phyloP scores from a whole-genome alignment of 164 flowering plant genomes.

The Piper longum region DNA sequence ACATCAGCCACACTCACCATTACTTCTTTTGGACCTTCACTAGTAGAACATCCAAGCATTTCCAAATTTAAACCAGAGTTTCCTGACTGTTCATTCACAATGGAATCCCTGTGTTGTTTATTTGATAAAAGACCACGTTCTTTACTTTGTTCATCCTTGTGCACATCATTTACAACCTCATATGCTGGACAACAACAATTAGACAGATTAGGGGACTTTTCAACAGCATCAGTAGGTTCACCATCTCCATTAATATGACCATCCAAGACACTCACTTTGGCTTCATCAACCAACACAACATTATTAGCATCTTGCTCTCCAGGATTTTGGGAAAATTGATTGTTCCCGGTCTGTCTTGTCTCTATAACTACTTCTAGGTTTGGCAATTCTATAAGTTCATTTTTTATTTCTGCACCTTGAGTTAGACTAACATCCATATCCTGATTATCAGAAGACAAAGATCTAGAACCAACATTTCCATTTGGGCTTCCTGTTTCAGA shows the following conservation, averaged over 20 bases:
- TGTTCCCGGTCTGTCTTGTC: slow-evolving; percentile 14
- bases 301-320: slow-evolving; percentile 12
- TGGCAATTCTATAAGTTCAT: slow-evolving; percentile 12
- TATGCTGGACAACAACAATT: slow-evolving; percentile 23
- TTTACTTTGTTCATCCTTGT: slow-evolving; percentile 23
- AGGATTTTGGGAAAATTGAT: slow-evolving; percentile 15
- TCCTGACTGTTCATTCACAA: not conserved
- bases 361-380: slow-evolving; percentile 15
- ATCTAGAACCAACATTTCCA: slow-evolving; percentile 22
- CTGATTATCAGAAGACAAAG: slow-evolving; percentile 21
- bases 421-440: slow-evolving; percentile 29
- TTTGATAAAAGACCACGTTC: not conserved
- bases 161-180: slow-evolving; percentile 16
- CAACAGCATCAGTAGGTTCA: slow-evolving; percentile 18
- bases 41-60: not conserved
- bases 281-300: slow-evolving; percentile 15
- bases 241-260: slow-evolving; percentile 19
- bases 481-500: slow-evolving; percentile 28
- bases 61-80: not conserved
- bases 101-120: slow-evolving; percentile 33
- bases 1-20: slow-evolving; percentile 9
- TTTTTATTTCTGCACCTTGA: slow-evolving; percentile 14
- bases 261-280: slow-evolving; percentile 16
- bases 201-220: slow-evolving; percentile 17
- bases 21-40: slow-evolving; percentile 23